Base-by-base conservation (phyloP, 257 asterid species). In the Nicotiana paniculata region DNA sequence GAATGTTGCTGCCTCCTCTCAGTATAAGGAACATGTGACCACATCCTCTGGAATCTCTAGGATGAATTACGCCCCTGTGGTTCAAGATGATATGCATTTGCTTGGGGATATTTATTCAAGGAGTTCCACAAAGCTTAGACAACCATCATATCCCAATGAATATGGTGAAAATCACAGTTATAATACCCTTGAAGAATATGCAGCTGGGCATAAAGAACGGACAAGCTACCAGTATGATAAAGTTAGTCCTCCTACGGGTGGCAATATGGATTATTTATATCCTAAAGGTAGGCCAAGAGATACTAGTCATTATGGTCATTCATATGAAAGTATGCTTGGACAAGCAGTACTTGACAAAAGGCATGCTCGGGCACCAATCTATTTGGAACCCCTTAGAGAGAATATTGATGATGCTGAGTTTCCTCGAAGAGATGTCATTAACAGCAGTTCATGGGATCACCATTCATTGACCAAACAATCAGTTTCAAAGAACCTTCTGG, bases 11-110 rank as follows among this genome's bases (percentile, higher is more conserved):
- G 43, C 39, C 51, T 28, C 58, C 15, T 61, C 85, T 80, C 80
- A 76, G 76, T 35, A 69, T 57, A 77, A 70, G 82, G 85, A 77
- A 54, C 79, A 53, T 77, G 79, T 33, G 37, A 51, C 32, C 46
- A 53, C 48, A 39, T 78, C 83, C 62, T 26, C 77, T 24, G 77
- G 87, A 80, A 62, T 53, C 68, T 77, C 83, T 18, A 81, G 85
- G 83, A 74, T 46, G 62, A 83, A 74, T 83, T 68, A 58, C 21
- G 39, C 12, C 30, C 74, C 54, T 46, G 77, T 85, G 33, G 54
- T 68, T 39, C 57, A 69, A 43, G 83, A 82, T 61, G 85, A 51
- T 70, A 46, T 76, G 83, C 51, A 58, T 62, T 59, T 76, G 16
- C 84, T 77, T 37, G 68, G 18, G 5, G 82, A 76, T 77, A 61